Conservation (phyloP, 78 protist species). For the Polysphondylium violaceum region DNA sequence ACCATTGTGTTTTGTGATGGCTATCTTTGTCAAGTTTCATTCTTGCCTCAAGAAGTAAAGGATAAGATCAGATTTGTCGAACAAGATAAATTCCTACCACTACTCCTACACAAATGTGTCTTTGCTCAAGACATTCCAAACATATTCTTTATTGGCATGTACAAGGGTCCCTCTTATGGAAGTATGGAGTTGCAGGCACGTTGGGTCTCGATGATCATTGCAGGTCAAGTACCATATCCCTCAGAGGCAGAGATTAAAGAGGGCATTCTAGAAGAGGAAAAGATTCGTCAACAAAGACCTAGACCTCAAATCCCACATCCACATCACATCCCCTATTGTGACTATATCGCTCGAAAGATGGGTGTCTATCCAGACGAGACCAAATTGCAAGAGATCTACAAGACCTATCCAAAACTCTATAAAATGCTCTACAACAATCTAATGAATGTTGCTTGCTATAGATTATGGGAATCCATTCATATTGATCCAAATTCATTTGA, state of each 20-base stretch:
- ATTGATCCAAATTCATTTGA: no score
- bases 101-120: neutral
- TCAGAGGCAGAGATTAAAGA: neutral
- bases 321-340: no score
- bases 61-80: neutral
- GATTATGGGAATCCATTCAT: no score
- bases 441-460: no score
- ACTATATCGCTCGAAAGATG: no score
- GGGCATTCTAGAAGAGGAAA: neutral
- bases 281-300: neutral
- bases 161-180: neutral
- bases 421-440: no score
- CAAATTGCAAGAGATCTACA: no score
- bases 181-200: slow-evolving; percentile 4
- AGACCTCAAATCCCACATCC: neutral
- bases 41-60: neutral
- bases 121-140: neutral
- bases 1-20: neutral
- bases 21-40: neutral
- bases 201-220: no score
- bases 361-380: no score
- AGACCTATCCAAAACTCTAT: no score
- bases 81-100: neutral
- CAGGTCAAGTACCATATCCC: no score
- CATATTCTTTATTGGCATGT: slow-evolving; percentile 14